Base-by-base conservation (phyloP, 306 rosid genomes). In the Astragalus glycyphyllos region DNA sequence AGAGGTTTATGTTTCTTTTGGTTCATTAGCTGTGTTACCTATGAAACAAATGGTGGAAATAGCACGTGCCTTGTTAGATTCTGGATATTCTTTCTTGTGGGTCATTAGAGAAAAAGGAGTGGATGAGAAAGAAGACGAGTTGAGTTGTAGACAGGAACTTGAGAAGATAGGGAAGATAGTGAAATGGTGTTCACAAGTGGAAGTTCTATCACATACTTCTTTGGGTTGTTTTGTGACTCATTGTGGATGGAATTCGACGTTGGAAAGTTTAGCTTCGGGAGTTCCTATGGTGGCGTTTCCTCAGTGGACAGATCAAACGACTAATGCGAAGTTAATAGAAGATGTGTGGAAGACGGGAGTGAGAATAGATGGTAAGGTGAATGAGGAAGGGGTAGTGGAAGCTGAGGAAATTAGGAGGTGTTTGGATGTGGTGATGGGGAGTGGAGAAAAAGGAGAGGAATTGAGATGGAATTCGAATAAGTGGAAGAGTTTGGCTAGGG, bases 1-100 rank as follows among this genome's bases (percentile, higher is more conserved):
- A 0, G 91, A 87, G 1, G 71, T 91, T 44, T 89, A 87, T 58
- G 81, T 85, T 2, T 87, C 97, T 2, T 89, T 82, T 17, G 97
- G 97, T n/a, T 80, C 83, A 20, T 10, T 85, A 1, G 45, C 77
- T 10, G 68, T 47, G 71, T 65, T 85, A 37, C 5, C 67, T 0
- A 79, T 60, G 65, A 51, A 7, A 34, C 93, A 92, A 17, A 79
- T 76, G 81, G 92, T 86, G 72, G 97, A 89, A 63, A 29, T 92
- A 0, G 87, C 83, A 0, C 64, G 79, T 34, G 93, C 73, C 0
- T 78, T 92, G 57, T 40, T 92, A 5, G 89, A 79, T 32, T 77
- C 35, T 7, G 78, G 82, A 0, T 64, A 8, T 32, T 78, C 85
- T 4, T 83, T 87, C 53, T 15, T 92, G 75, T 91, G 97, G 96